Evolutionary conservation across 169 alveolate species (phyloP).

Genomic region (Plasmodium blacklocki): DNA sequence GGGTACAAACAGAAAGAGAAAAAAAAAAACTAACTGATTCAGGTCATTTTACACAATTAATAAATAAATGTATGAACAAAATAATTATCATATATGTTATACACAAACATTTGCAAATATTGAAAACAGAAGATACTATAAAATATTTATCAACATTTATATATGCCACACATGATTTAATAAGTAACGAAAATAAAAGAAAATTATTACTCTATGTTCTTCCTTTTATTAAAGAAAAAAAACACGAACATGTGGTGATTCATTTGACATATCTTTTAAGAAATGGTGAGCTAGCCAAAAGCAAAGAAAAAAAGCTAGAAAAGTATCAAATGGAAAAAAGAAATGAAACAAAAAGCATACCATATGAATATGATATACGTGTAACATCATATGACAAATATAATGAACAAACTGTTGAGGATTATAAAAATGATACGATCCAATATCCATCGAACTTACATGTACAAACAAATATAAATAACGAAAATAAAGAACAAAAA

Average conservation of each 20-base stretch:
- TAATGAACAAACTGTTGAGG: no score
- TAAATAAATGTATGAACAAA: slow-evolving; percentile 49
- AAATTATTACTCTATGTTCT: slow-evolving; percentile 28
- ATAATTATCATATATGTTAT: slow-evolving; percentile 27
- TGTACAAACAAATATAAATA: no score
- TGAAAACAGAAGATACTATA: slow-evolving; percentile 33
- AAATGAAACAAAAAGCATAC: background rate
- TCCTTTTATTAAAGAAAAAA: slow-evolving; percentile 41
- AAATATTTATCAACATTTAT: slow-evolving; percentile 31
- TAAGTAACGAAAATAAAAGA: slow-evolving; percentile 41
- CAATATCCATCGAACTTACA: no score
- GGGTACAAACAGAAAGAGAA: background rate
- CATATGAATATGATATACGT: no score
- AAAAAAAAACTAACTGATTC: slow-evolving; percentile 37
- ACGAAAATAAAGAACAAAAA: no score
- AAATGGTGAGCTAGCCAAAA: background rate
- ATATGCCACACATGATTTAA: slow-evolving; percentile 16
- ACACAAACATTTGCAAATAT: slow-evolving; percentile 37
- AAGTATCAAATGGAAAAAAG: background rate
- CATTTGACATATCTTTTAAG: slow-evolving; percentile 11
- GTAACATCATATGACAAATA: no score
- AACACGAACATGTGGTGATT: background rate
- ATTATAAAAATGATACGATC: no score
- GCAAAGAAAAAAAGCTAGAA: background rate
- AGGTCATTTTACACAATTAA: slow-evolving; percentile 28